A percentile compares a stretch with the other conserved stretches of the same genome.
These are phyloP conservation scores for Trichoderma hamatum DNA, from an alignment of 2,329 filamentous ascomycete species.

Conservation along the genomic window DNA sequence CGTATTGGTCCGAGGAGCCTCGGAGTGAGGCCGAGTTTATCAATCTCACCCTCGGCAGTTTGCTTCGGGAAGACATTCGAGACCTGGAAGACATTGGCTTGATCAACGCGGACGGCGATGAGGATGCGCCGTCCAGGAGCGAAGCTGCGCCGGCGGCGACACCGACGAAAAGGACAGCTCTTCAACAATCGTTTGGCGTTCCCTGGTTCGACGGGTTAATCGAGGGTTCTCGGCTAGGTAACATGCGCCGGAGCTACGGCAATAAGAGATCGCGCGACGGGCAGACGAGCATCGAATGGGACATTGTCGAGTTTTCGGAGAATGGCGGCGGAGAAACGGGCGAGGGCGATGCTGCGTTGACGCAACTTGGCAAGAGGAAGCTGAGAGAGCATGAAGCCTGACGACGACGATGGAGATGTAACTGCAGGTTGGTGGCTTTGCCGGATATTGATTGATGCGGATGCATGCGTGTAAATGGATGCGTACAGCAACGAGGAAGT, in stretches of 20 bases:
- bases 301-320: constrained; percentile 74
- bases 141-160: constrained; percentile 28
- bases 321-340: constrained; percentile 39
- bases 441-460: neutral
- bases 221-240: constrained; percentile 72
- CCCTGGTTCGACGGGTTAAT: constrained; percentile 88
- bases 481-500: neutral
- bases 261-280: constrained; percentile 61
- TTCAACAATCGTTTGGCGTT: constrained; percentile 66
- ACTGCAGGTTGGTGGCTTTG: neutral
- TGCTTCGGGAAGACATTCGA: constrained; percentile 70
- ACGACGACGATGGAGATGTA: neutral
- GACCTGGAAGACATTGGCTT: constrained; percentile 74
- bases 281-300: constrained; percentile 74
- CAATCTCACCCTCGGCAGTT: constrained; percentile 77
- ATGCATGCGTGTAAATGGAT: neutral
- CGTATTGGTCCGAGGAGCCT: constrained; percentile 79
- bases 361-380: constrained; percentile 54
- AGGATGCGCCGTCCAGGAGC: constrained; percentile 36
- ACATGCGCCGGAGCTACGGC: constrained; percentile 64
- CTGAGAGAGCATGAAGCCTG: constrained; percentile 46
- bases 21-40: constrained; percentile 74
- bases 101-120: constrained; percentile 54
- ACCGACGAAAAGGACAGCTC: constrained; percentile 37
- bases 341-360: constrained; percentile 38